Percentiles rank a stretch among this genome's conserved stretches.
These are phyloP conservation scores for Teratosphaeria epicoccoides DNA, from an alignment of 2,329 filamentous ascomycete species.

Conservation along the genomic window DNA sequence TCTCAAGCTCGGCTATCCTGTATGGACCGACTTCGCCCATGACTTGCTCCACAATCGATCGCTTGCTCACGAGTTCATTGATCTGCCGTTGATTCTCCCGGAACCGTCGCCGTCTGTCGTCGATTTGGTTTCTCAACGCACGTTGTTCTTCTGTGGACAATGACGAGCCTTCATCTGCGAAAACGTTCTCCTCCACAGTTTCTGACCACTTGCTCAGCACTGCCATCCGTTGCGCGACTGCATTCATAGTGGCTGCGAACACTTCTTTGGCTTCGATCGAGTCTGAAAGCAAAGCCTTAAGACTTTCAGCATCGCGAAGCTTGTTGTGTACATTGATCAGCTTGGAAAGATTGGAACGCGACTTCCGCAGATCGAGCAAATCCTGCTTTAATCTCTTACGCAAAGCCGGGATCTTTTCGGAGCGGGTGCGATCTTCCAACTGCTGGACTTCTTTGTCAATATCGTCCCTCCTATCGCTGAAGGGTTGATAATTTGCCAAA, in stretches of 20 bases:
- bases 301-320: neutral
- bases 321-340: neutral
- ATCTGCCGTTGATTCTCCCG: neutral
- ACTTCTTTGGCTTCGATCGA: conserved; percentile 2
- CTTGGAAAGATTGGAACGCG: neutral
- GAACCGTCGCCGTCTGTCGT: neutral
- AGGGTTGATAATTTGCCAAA: neutral
- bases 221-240: neutral
- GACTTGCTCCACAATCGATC: conserved; percentile 1
- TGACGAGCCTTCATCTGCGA: neutral
- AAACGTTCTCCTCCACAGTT: neutral
- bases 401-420: neutral
- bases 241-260: neutral
- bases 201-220: neutral
- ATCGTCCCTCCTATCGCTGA: neutral
- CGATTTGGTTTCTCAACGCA: neutral
- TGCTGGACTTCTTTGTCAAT: neutral
- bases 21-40: neutral
- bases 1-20: conserved; percentile 1
- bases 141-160: neutral
- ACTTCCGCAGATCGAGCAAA: neutral
- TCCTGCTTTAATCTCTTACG: neutral
- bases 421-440: neutral
- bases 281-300: conserved; percentile 1
- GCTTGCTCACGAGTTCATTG: neutral